These are phyloP conservation scores for Neopestalotiopsis sp. DNA, from an alignment of 2,329 filamentous ascomycete species.

Conservation along the genomic window DNA sequence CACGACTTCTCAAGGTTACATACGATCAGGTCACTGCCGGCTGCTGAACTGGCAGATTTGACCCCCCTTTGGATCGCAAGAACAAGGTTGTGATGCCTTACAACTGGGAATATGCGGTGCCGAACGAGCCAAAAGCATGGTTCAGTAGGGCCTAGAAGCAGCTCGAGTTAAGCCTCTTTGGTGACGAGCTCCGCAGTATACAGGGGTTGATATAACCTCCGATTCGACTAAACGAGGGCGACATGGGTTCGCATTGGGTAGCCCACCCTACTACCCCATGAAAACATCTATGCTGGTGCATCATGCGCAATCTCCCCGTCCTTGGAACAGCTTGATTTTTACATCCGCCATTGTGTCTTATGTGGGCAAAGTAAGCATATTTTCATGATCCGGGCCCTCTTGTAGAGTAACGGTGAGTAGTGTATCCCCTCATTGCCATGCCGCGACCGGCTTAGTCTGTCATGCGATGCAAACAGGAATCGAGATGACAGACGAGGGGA, in stretches of 20 bases:
- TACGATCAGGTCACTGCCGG: slow-evolving; percentile 1
- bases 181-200: slow-evolving; percentile 22
- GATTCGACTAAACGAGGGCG: slow-evolving; percentile 23
- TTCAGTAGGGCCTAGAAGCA: slow-evolving; percentile 16
- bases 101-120: background rate
- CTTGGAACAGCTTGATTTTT: slow-evolving; percentile 29
- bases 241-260: slow-evolving; percentile 8
- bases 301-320: slow-evolving; percentile 31
- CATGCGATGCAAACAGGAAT: slow-evolving; percentile 25
- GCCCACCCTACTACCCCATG: slow-evolving; percentile 15
- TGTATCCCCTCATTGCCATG: background rate
- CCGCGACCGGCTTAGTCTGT: slow-evolving; percentile 13
- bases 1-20: background rate
- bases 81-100: slow-evolving; percentile 6
- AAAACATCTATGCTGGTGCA: slow-evolving; percentile 23
- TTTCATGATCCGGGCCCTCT: background rate
- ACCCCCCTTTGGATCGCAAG: slow-evolving; percentile 5
- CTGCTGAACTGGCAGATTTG: slow-evolving; percentile 2
- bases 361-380: slow-evolving; percentile 24
- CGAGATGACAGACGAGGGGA: slow-evolving; percentile 24
- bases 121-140: background rate
- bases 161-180: slow-evolving; percentile 17
- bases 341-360: slow-evolving; percentile 22
- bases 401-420: background rate
- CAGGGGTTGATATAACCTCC: slow-evolving; percentile 18